phyloP scores from a whole-genome alignment of 73 alveolate species.

The Paramecium sexaurelia region DNA sequence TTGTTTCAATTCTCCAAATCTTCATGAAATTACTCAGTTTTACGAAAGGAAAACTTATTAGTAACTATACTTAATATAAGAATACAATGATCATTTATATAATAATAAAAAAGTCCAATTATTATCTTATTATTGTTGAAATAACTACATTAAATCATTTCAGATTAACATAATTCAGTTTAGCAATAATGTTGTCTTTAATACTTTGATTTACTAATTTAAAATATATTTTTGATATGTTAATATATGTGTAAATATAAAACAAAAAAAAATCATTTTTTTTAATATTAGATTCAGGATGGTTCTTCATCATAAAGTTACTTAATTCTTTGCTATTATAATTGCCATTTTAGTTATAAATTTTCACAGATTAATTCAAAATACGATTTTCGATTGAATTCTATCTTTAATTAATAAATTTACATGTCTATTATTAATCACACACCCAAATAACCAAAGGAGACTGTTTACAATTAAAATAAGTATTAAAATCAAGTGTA shows the following conservation, averaged over 20 bases:
- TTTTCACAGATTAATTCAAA: neutral
- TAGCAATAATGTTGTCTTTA: no score
- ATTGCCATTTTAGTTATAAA: neutral
- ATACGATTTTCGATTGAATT: neutral
- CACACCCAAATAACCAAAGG: neutral
- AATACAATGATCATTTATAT: no score
- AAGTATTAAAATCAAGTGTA: neutral
- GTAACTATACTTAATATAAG: no score
- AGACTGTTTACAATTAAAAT: neutral
- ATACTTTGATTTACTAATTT: no score
- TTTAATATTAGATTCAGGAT: neutral
- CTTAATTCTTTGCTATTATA: neutral
- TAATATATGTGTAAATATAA: neutral
- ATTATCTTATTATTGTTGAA: no score
- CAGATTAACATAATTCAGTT: no score
- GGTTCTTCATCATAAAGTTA: constrained; percentile 11
- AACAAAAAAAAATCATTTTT: neutral
- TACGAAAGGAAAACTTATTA: no score
- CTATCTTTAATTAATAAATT: neutral
- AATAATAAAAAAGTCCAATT: no score
- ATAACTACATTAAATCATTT: no score
- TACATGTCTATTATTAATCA: neutral
- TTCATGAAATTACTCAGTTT: no score
- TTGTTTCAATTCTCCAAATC: no score
- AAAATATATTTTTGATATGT: no score